Base-by-base conservation (phyloP, 2,329 filamentous ascomycete genomes). In the Venturia oleaginea region DNA sequence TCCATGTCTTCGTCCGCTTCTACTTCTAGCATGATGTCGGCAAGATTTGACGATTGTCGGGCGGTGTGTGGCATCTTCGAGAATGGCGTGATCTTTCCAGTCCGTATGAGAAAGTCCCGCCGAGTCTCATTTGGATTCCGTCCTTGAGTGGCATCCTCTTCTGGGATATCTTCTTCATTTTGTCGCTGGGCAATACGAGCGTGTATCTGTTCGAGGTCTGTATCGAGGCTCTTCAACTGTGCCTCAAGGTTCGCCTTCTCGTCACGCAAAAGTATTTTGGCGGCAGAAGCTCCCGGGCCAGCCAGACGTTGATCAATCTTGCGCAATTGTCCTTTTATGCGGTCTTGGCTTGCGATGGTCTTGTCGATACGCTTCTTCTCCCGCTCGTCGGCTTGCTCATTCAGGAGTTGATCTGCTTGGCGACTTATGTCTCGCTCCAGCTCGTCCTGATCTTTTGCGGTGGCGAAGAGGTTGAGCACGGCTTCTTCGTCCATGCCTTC, bases 11-110 rank as follows among this genome's bases (percentile, higher is more conserved):
- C 75, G 5, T 75, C 89, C 65, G 91, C 88, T 72, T 96, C 92
- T 0, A 90, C 91, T 72, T 95, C 90, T 17, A 92, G 78, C 65
- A 96, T 83, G 2, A 87, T 88, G 71, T 92, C 87, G 13, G 89
- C 88, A 19, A 96, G 79, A 66, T 87, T 87, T 1, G 88, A 88
- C 55, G 87, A 81, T 2, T 86, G 81, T 3, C 83, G 85, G 34
- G 84, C 79, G 1, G 86, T 78, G n/a, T 84, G 81, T 17, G 84
- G 86, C 69, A 96, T 84, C 67, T 88, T 90, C 8, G 92, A 90
- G 71, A 99, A 99, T 0, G 94, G 94, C 0, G 94, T 99, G 69
- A 99, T 97, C 77, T 97, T 97, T 67, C 94, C 94, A 0, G 93
- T 99, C 34, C 94, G 86, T 60, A 99, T 94, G 59, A 99, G 83